Percentiles rank a stretch among this genome's conserved stretches.
These are phyloP conservation scores for Nicotiana rustica DNA, from an alignment of 305 asterid species.

Conservation along the genomic window DNA sequence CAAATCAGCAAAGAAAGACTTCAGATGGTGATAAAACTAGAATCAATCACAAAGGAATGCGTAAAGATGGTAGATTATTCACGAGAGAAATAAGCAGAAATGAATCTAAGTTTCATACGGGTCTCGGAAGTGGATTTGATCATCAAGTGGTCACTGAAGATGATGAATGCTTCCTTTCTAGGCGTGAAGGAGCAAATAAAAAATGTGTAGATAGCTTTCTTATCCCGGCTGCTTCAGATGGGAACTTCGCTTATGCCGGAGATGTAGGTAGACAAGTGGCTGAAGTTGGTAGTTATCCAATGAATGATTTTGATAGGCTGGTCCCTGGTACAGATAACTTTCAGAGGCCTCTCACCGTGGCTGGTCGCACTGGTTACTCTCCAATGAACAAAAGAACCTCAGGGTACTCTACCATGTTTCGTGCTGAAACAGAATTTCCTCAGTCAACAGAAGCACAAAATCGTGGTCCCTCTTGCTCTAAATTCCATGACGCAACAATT, in stretches of 20 bases:
- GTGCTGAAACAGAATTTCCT: slow-evolving; percentile 45
- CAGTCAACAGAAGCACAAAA: slow-evolving; percentile 37
- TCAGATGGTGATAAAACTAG: slow-evolving; percentile 38
- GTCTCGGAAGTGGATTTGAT: slow-evolving; percentile 23
- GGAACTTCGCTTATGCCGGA: slow-evolving; percentile 35
- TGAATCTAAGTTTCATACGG: background rate
- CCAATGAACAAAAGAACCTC: slow-evolving; percentile 37
- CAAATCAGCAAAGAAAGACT: slow-evolving; percentile 42
- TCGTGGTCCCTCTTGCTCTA: slow-evolving; percentile 40
- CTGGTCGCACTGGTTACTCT: slow-evolving; percentile 46
- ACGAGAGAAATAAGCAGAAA: slow-evolving; percentile 39
- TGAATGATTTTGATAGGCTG: slow-evolving; percentile 27
- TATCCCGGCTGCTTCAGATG: slow-evolving; percentile 41
- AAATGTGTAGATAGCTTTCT: slow-evolving; percentile 39
- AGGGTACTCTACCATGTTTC: slow-evolving; percentile 41
- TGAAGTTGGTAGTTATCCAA: slow-evolving; percentile 42
- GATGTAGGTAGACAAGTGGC: slow-evolving; percentile 41
- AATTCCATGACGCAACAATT: slow-evolving; percentile 51
- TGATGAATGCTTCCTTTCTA: slow-evolving; percentile 37
- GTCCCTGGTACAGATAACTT: slow-evolving; percentile 15
- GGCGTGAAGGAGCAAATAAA: slow-evolving; percentile 47
- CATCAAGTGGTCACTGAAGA: slow-evolving; percentile 26
- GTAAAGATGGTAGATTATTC: slow-evolving; percentile 43
- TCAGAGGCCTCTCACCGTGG: slow-evolving; percentile 40
- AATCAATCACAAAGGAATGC: slow-evolving; percentile 42